Conservation (phyloP, 2,329 filamentous ascomycete genomes). For the Grosmannia clavigera region DNA sequence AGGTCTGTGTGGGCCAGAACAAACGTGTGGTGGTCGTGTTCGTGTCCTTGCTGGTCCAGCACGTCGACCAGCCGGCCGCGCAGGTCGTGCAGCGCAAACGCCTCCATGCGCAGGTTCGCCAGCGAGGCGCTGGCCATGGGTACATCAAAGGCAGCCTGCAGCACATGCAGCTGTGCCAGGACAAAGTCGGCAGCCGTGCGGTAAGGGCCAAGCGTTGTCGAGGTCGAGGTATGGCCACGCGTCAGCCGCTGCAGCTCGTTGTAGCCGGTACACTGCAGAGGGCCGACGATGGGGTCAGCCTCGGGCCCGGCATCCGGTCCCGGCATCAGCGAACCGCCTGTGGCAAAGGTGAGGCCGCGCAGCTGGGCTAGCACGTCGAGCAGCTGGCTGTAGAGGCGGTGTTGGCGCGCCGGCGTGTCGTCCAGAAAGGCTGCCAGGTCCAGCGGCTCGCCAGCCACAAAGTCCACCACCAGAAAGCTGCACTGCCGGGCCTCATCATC, state of each 20-base stretch:
- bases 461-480: slow-evolving; percentile 14
- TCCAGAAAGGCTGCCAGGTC: slow-evolving; percentile 8
- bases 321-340: slow-evolving; percentile 16
- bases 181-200: slow-evolving; percentile 6
- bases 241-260: slow-evolving; percentile 1
- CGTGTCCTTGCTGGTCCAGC: neutral
- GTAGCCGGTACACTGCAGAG: slow-evolving; percentile 3
- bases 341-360: slow-evolving; percentile 13
- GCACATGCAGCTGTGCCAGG: neutral
- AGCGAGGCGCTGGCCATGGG: slow-evolving; percentile 4
- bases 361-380: slow-evolving; percentile 17
- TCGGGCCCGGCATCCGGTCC: slow-evolving; percentile 12
- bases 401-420: slow-evolving; percentile 1
- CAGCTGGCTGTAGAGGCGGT: slow-evolving; percentile 12
- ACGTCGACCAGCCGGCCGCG: slow-evolving; percentile 10
- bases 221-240: neutral
- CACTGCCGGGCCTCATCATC: slow-evolving; percentile 1
- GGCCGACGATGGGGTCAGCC: slow-evolving; percentile 10
- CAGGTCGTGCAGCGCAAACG: slow-evolving; percentile 8
- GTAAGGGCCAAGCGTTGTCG: neutral
- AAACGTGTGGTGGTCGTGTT: slow-evolving; percentile 11
- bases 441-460: slow-evolving; percentile 13
- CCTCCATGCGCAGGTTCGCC: slow-evolving; percentile 3
- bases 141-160: neutral
- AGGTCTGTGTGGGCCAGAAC: slow-evolving; percentile 16